Evolutionary conservation across 164 flowering plant genomes (phyloP).

Genomic region (grape (Vitis vinifera)): DNA sequence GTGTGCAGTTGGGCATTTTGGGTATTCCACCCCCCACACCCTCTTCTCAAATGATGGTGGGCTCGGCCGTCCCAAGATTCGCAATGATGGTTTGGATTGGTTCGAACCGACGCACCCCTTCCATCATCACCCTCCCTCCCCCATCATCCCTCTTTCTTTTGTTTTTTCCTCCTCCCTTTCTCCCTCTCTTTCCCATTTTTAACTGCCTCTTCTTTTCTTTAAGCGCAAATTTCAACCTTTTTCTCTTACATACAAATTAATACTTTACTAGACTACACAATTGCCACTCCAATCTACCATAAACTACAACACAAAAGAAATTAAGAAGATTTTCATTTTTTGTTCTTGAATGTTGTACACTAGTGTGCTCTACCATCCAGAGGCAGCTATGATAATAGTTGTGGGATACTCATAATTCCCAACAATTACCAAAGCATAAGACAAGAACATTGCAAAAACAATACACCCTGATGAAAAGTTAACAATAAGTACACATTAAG

Average conservation of each 20-base stretch:
- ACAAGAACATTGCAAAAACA: too few species aligned
- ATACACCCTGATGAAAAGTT: too few species aligned
- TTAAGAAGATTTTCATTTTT: too few species aligned
- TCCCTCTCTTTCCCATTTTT: constrained; percentile 25
- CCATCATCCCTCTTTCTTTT: constrained; percentile 7
- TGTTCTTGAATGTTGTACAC: too few species aligned
- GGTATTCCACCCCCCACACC: neutral
- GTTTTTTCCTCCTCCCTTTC: constrained; percentile 4
- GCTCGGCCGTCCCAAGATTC: constrained; percentile 80
- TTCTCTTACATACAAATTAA: neutral
- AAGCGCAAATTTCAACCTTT: neutral
- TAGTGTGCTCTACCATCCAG: too few species aligned
- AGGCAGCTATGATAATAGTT: too few species aligned
- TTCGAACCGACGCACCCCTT: constrained; percentile 32
- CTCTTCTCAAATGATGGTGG: constrained; percentile 54
- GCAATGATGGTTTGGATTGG: constrained; percentile 91
- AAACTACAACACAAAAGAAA: too few species aligned
- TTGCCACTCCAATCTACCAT: too few species aligned
- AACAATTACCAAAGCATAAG: too few species aligned
- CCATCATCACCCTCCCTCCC: constrained; percentile 51
- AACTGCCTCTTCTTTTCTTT: constrained; percentile 46
- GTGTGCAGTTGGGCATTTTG: neutral
- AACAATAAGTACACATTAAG: neutral
- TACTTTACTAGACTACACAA: neutral
- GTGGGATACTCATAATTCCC: too few species aligned